These are phyloP conservation scores for Solanum chiquidenum DNA, from an alignment of 257 asterid genomes.

Conservation along the genomic window DNA sequence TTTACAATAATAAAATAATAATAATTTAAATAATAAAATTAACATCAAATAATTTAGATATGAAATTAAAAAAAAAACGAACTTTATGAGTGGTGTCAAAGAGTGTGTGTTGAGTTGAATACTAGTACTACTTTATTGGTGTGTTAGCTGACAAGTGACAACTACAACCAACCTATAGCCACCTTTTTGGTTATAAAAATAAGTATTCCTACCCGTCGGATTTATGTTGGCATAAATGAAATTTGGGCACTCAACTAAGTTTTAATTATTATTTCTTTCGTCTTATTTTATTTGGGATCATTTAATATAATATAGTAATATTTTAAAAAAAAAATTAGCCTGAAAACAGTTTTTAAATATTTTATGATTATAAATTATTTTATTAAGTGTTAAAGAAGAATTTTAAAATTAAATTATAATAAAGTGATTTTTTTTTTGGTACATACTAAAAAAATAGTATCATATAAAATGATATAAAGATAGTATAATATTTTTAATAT, in stretches of 20 bases:
- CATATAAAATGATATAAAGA: accelerated
- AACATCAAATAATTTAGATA: accelerated
- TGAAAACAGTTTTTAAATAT: too few species aligned
- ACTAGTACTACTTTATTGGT: background rate
- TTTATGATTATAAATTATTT: too few species aligned
- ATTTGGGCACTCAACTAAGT: background rate
- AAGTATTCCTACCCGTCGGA: background rate
- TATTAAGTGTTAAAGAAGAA: too few species aligned
- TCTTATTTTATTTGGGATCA: too few species aligned
- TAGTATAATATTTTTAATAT: too few species aligned
- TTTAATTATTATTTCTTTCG: too few species aligned
- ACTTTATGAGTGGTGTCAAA: background rate
- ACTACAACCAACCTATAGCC: background rate
- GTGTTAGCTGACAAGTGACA: background rate
- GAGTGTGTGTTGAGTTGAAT: background rate
- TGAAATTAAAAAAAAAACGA: accelerated
- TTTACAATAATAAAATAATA: too few species aligned
- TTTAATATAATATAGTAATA: too few species aligned
- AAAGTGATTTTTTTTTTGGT: too few species aligned
- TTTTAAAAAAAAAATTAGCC: accelerated
- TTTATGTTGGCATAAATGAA: background rate
- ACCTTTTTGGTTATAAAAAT: background rate
- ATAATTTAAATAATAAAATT: too few species aligned
- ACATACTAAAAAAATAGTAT: too few species aligned
- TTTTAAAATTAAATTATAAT: too few species aligned